A percentile compares a stretch with the other conserved stretches of the same genome.
Evolutionary conservation across 1,139 yeast species (phyloP).

Genomic region (Kluyveromyces marxianus): DNA sequence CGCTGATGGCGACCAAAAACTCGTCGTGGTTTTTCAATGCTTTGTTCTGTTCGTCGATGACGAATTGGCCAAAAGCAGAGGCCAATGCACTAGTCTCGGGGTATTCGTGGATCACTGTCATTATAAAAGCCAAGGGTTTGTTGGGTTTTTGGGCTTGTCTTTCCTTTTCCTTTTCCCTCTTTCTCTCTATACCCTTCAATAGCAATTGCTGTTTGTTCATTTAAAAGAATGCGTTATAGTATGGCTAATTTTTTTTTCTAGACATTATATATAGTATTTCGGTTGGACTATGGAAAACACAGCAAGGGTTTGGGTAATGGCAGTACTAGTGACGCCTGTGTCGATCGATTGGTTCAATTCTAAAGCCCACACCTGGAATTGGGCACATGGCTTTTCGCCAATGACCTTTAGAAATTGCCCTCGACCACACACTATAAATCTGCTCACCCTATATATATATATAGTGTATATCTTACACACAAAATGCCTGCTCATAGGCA

Average conservation of each 20-base stretch:
- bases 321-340: too few species aligned
- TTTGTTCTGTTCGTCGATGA: conserved; percentile 47
- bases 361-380: too few species aligned
- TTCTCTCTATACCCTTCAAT: too few species aligned
- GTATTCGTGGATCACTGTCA: conserved; percentile 45
- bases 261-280: too few species aligned
- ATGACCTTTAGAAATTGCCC: too few species aligned
- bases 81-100: conserved; percentile 53
- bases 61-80: conserved; percentile 44
- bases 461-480: not conserved
- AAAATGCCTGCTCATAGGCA: not conserved
- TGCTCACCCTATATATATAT: not conserved
- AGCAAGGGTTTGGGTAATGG: not conserved
- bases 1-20: conserved; percentile 78
- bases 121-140: conserved; percentile 7
- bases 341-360: too few species aligned
- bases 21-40: conserved; percentile 36
- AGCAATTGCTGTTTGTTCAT: too few species aligned
- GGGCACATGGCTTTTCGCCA: too few species aligned
- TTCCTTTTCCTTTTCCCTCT: not conserved
- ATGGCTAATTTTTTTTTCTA: too few species aligned
- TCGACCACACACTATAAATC: too few species aligned
- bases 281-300: not conserved
- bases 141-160: not conserved
- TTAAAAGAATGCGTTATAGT: too few species aligned